Evolutionary conservation across 2,329 filamentous ascomycete genomes (phyloP).

Genomic region (Nigrospora sphaerica): DNA sequence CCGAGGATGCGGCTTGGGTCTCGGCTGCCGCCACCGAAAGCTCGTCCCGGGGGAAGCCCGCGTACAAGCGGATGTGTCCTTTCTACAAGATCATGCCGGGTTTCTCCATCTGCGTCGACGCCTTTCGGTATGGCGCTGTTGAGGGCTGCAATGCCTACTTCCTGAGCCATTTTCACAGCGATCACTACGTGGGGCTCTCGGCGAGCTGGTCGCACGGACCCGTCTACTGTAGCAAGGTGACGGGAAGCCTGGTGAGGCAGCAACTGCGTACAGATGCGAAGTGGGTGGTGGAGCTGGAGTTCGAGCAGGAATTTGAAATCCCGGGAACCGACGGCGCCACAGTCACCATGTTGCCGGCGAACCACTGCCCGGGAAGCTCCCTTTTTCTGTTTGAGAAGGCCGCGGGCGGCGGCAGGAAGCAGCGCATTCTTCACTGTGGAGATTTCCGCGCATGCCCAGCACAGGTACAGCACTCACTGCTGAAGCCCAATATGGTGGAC

Average conservation of each 20-base stretch:
- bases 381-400: slow-evolving; percentile 87
- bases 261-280: slow-evolving; percentile 81
- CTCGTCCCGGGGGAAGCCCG: slow-evolving; percentile 73
- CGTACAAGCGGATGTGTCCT: slow-evolving; percentile 85
- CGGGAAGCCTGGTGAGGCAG: slow-evolving; percentile 78
- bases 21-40: slow-evolving; percentile 74
- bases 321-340: slow-evolving; percentile 74
- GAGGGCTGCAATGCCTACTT: slow-evolving; percentile 93
- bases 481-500: slow-evolving; percentile 70
- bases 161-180: slow-evolving; percentile 94
- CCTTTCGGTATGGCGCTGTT: slow-evolving; percentile 90
- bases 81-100: slow-evolving; percentile 98
- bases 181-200: slow-evolving; percentile 90
- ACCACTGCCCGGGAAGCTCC: slow-evolving; percentile 93
- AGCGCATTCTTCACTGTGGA: slow-evolving; percentile 87
- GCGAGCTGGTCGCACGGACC: slow-evolving; percentile 86
- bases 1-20: slow-evolving; percentile 86
- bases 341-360: slow-evolving; percentile 93
- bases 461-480: slow-evolving; percentile 74
- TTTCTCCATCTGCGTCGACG: slow-evolving; percentile 88
- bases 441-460: slow-evolving; percentile 88
- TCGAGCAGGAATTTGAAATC: slow-evolving; percentile 72
- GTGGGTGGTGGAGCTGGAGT: slow-evolving; percentile 80
- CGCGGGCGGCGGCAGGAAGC: slow-evolving; percentile 46
- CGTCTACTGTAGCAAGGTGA: slow-evolving; percentile 93